A percentile compares a stretch with the other conserved stretches of the same genome.
These are phyloP conservation scores for Stygiomarasmius scandens DNA, from an alignment of 1,284 basidiomycete species.

Conservation along the genomic window DNA sequence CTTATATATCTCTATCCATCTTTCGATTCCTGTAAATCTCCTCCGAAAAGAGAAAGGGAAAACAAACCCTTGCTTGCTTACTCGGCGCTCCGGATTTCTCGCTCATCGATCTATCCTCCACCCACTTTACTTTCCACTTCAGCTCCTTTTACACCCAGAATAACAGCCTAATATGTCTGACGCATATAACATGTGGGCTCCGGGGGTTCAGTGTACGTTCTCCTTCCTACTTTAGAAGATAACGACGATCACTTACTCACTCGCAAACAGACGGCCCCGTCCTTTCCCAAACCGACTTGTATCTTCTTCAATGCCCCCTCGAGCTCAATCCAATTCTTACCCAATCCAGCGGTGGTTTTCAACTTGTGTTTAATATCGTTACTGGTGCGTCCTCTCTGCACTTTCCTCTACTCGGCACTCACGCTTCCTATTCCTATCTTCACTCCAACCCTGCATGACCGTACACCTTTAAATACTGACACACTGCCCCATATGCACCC, in stretches of 20 bases:
- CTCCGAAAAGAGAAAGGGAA: too few species aligned
- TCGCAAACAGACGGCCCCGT: constrained; percentile 67
- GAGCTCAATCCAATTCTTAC: constrained; percentile 73
- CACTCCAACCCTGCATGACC: too few species aligned
- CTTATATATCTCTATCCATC: constrained; percentile 1
- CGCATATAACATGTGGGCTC: constrained; percentile 31
- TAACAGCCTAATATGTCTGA: constrained; percentile 21
- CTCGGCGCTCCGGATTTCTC: neutral
- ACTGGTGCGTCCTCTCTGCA: constrained; percentile 47
- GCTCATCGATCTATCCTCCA: neutral
- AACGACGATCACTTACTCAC: neutral
- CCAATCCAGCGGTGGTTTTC: constrained; percentile 50
- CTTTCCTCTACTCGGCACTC: neutral
- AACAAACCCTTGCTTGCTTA: too few species aligned
- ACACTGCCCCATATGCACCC: too few species aligned
- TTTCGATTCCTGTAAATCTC: neutral
- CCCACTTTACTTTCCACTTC: neutral
- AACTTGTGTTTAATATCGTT: constrained; percentile 71
- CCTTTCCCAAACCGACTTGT: constrained; percentile 73
- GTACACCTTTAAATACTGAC: too few species aligned
- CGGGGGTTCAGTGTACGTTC: constrained; percentile 32
- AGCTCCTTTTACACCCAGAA: neutral
- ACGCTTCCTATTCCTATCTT: neutral
- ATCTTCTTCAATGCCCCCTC: constrained; percentile 66
- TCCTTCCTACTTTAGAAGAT: neutral